Base-by-base conservation (phyloP, 768 basidiomycete species). In the Mycena capillaripes region DNA sequence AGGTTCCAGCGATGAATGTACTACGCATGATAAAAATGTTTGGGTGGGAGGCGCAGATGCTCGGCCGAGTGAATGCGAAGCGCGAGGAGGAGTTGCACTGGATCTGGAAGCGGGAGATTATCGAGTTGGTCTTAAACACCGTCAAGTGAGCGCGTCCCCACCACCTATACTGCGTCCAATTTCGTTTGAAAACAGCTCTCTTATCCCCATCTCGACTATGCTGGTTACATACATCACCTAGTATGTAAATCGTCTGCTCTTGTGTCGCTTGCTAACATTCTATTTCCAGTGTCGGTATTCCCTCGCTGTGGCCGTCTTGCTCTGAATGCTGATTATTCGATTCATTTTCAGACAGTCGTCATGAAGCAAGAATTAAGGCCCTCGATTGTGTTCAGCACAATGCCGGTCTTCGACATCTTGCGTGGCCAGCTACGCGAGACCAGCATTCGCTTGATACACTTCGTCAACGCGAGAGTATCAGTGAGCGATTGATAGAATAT, bases 171-270 rank as follows among this genome's bases (percentile, higher is more conserved):
- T n/a, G n/a, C n/a, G n/a, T n/a, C n/a, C n/a, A n/a, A n/a, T n/a
- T n/a, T n/a, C n/a, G n/a, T n/a, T n/a, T 38, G 10, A 2, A 46
- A 29, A 19, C 50, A 93, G 91, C 76, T 88, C 84, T 71, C 52
- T 88, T 29, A 86, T 93, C 46, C 93, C 93, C 0, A 79, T 93
- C 8, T n/a, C 89, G 1, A 90, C 88, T 30, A 94, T 94, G 93
- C 76, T 91, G 44, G 85, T 87, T 17, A 91, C 91, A 1, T 94
- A 90, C 74, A 83, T 86, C 2, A 84, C 89, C 9, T 93, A 55
- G 63, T 62, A 50, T 11, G 71, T 63, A n/a, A n/a, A n/a, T 12
- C 8, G 12, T 9, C 9, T 36, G 11, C 32, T 10, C 34, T 56
- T 32, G 21, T 19, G 19, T 29, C 30, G 17, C 30, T 12, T 7